Percentiles rank a stretch among this genome's conserved stretches.
phyloP scores from a whole-genome alignment of 257 asterid genomes.

The Nicotiana tabacum region DNA sequence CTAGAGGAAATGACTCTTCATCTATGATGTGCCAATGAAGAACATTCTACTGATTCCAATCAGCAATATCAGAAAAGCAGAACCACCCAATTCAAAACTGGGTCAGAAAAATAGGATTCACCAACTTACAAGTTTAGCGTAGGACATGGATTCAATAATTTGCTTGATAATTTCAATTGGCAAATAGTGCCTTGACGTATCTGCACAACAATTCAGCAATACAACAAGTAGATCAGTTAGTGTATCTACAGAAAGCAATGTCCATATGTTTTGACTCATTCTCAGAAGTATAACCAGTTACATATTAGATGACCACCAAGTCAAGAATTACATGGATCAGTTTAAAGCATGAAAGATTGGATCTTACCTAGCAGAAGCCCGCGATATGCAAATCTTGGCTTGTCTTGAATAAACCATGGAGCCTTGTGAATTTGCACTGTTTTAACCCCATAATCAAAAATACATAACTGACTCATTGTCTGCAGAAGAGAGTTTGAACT shows the following conservation, averaged over 20 bases:
- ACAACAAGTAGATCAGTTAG: neutral
- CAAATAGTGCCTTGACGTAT: constrained; percentile 86
- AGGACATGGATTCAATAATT: constrained; percentile 86
- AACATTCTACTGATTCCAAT: constrained; percentile 77
- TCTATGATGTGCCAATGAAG: constrained; percentile 98
- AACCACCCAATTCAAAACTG: constrained; percentile 6
- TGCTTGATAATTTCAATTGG: constrained; percentile 80
- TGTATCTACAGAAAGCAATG: neutral
- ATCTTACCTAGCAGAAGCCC: constrained; percentile 75
- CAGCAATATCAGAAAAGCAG: constrained; percentile 17
- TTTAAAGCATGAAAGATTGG: neutral
- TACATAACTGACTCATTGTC: constrained; percentile 87
- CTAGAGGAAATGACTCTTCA: constrained; percentile 95
- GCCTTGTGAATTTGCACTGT: constrained; percentile 57
- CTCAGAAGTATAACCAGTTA: neutral
- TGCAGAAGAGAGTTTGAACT: constrained; percentile 16
- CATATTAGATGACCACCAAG: neutral
- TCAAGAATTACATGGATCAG: neutral
- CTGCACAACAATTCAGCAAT: constrained; percentile 36
- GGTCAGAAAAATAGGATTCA: constrained; percentile 8
- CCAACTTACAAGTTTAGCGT: constrained; percentile 88
- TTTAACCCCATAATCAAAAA: constrained; percentile 70
- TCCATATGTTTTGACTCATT: neutral
- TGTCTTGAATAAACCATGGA: constrained; percentile 90
- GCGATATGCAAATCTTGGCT: constrained; percentile 78